Percentiles rank a stretch among this genome's conserved stretches.
These are phyloP conservation scores for Stagonosporopsis rhizophila DNA, from an alignment of 2,329 filamentous ascomycete genomes.

Conservation along the genomic window DNA sequence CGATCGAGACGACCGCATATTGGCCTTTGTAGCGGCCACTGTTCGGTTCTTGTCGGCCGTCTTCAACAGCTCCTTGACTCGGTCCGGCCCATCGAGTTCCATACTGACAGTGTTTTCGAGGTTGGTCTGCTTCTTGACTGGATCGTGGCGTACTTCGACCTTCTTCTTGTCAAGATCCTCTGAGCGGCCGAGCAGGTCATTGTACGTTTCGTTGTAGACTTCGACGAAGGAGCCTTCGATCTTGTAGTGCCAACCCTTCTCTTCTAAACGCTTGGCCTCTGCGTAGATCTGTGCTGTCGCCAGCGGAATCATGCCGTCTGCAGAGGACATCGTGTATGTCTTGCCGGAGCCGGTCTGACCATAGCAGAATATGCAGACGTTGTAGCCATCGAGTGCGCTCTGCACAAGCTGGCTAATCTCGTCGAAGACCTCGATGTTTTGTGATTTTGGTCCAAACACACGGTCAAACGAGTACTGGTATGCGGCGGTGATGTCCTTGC, in stretches of 20 bases:
- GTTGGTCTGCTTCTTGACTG: conserved; percentile 78
- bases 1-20: conserved; percentile 90
- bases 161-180: conserved; percentile 79
- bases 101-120: conserved; percentile 83
- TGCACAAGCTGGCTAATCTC: conserved; percentile 98
- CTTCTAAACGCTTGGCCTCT: conserved; percentile 80
- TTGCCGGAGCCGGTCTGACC: conserved; percentile 97
- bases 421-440: conserved; percentile 88
- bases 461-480: conserved; percentile 92
- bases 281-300: conserved; percentile 94
- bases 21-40: conserved; percentile 96
- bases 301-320: conserved; percentile 93
- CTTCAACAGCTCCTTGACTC: conserved; percentile 79
- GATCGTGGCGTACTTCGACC: conserved; percentile 88
- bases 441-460: conserved; percentile 79
- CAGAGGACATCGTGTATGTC: conserved; percentile 95
- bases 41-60: conserved; percentile 86
- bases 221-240: conserved; percentile 97
- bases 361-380: conserved; percentile 98
- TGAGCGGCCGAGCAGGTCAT: conserved; percentile 80
- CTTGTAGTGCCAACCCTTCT: conserved; percentile 92
- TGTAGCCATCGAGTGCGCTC: conserved; percentile 95
- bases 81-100: conserved; percentile 76
- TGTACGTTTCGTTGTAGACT: conserved; percentile 97
- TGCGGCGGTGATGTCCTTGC: conserved; percentile 76